phyloP scores from a whole-genome alignment of 768 basidiomycete genomes.

The Tylopilus felleus region DNA sequence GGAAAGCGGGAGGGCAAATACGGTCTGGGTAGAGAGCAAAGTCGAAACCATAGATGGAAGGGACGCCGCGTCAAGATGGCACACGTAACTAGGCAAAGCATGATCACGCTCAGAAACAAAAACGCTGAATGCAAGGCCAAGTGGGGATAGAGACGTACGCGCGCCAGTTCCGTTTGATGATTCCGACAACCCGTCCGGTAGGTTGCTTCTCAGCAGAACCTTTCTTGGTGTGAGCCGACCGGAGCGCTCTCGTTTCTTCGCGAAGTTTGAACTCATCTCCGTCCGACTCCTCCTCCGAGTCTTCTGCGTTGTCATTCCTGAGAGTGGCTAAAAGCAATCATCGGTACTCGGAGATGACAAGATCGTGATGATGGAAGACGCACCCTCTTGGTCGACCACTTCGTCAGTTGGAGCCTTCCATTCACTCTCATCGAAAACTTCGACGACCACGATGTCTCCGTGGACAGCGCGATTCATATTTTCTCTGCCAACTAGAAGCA shows the following conservation, averaged over 20 bases:
- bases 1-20: conserved; percentile 93
- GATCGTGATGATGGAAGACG: conserved; percentile 18
- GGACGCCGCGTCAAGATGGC: conserved; percentile 89
- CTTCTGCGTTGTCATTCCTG: conserved; percentile 84
- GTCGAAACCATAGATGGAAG: conserved; percentile 74
- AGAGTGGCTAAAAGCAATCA: conserved; percentile 54
- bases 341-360: neutral
- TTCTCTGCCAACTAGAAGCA: conserved; percentile 83
- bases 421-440: conserved; percentile 80
- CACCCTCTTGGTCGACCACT: conserved; percentile 91
- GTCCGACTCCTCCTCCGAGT: conserved; percentile 59
- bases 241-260: conserved; percentile 43
- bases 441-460: conserved; percentile 89
- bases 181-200: conserved; percentile 86
- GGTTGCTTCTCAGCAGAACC: conserved; percentile 69
- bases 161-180: conserved; percentile 95
- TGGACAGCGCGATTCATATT: conserved; percentile 95
- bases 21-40: conserved; percentile 82
- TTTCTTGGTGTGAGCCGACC: conserved; percentile 22
- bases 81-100: conserved; percentile 65
- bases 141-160: conserved; percentile 52
- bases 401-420: conserved; percentile 94
- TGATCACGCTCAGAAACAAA: neutral
- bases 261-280: conserved; percentile 36
- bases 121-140: neutral